phyloP scores from a whole-genome alignment of 2,329 filamentous ascomycete genomes.

The Claviceps quebecensis region DNA sequence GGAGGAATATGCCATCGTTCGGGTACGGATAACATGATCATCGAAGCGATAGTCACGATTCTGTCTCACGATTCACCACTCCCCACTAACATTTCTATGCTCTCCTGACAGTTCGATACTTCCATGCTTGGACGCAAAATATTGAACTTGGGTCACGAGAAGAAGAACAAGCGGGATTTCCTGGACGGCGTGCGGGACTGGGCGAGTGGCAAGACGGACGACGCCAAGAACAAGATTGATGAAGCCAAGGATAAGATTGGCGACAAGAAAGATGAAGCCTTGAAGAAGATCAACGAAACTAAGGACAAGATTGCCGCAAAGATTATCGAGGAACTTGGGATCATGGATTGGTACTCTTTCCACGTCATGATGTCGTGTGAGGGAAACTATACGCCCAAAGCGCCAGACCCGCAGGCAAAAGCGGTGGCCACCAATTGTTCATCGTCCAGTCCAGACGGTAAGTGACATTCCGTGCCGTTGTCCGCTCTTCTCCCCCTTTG shows the following conservation, averaged over 20 bases:
- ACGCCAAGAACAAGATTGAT: slow-evolving; percentile 24
- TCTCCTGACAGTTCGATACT: slow-evolving; percentile 20
- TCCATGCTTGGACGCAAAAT: slow-evolving; percentile 24
- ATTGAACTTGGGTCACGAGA: slow-evolving; percentile 12
- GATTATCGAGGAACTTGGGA: slow-evolving; percentile 28
- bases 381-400: slow-evolving; percentile 31
- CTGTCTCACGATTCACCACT: not conserved
- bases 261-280: slow-evolving; percentile 24
- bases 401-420: slow-evolving; percentile 20
- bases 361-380: slow-evolving; percentile 34
- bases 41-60: not conserved
- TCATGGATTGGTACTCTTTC: slow-evolving; percentile 37
- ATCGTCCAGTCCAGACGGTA: slow-evolving; percentile 2
- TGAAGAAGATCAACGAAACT: slow-evolving; percentile 25
- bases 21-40: slow-evolving; percentile 16
- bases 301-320: slow-evolving; percentile 25
- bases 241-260: slow-evolving; percentile 25
- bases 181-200: slow-evolving; percentile 18
- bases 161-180: slow-evolving; percentile 13
- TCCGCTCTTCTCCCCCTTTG: not conserved
- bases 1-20: slow-evolving; percentile 27
- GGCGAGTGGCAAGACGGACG: slow-evolving; percentile 18
- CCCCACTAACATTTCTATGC: not conserved
- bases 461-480: not conserved
- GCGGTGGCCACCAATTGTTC: slow-evolving; percentile 33